phyloP scores from a whole-genome alignment of 805 yeast genomes.

The Kluyveromyces nonfermentans region DNA sequence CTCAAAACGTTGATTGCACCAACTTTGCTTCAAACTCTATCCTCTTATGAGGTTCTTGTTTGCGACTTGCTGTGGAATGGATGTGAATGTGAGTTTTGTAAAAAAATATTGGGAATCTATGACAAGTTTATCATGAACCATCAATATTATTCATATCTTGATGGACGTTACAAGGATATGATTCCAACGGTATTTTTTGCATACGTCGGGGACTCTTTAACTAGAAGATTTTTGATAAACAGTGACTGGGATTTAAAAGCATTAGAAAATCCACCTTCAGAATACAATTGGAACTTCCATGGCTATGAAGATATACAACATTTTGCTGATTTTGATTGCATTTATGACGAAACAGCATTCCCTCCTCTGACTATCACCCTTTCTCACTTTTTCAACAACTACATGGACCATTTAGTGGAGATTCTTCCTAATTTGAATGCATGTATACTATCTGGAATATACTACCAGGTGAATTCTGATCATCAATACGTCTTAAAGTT shows the following conservation, averaged over 20 bases:
- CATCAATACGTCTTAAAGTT: conserved; percentile 18
- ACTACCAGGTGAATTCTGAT: conserved; percentile 24
- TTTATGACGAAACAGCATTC: conserved; percentile 37
- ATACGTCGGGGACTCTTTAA: conserved; percentile 38
- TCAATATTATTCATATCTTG: conserved; percentile 41
- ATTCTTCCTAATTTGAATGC: conserved; percentile 29
- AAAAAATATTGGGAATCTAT: conserved; percentile 37
- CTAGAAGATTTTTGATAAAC: conserved; percentile 25
- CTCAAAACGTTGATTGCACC: conserved; percentile 46
- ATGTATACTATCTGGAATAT: conserved; percentile 35
- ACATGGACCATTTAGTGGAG: conserved; percentile 30
- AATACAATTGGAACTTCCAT: conserved; percentile 41
- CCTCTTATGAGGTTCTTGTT: conserved; percentile 62
- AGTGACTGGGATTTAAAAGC: conserved; percentile 27
- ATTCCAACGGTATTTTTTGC: conserved; percentile 50
- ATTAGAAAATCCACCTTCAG: conserved; percentile 26
- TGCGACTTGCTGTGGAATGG: conserved; percentile 74
- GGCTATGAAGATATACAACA: conserved; percentile 36
- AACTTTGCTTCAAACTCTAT: conserved; percentile 45
- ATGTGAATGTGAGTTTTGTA: conserved; percentile 54
- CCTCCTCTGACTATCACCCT: conserved; percentile 33
- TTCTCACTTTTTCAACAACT: conserved; percentile 39
- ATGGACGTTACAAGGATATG: conserved; percentile 47
- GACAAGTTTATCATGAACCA: conserved; percentile 60
- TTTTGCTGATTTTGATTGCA: conserved; percentile 32